Conservation (phyloP, 768 basidiomycete genomes). For the Hypholoma fasciculare region DNA sequence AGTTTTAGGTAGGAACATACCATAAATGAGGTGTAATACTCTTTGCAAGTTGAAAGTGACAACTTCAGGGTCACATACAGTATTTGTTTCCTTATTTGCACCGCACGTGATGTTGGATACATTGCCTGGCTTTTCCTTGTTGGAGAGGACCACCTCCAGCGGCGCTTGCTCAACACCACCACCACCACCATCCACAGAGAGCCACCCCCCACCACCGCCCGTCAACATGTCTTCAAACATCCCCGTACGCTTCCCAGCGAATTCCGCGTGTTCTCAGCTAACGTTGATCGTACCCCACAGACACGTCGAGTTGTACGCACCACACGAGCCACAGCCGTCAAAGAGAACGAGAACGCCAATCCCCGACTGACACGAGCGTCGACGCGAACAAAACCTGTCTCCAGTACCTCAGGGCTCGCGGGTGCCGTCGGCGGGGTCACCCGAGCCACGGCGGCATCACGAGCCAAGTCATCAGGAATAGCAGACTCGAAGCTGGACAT, state of each 20-base stretch:
- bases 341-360: slow-evolving; percentile 77
- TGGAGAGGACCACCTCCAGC: slow-evolving; percentile 16
- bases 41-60: no score
- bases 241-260: slow-evolving; percentile 34
- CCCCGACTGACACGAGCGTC: slow-evolving; percentile 60
- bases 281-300: slow-evolving; percentile 32
- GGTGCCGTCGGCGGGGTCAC: slow-evolving; percentile 38
- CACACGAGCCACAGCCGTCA: slow-evolving; percentile 45
- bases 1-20: no score
- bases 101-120: slow-evolving; percentile 47
- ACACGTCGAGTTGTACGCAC: slow-evolving; percentile 70
- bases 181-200: slow-evolving; percentile 16
- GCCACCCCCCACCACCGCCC: slow-evolving; percentile 23
- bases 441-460: slow-evolving; percentile 54
- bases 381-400: slow-evolving; percentile 61
- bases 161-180: slow-evolving; percentile 25
- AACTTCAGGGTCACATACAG: no score
- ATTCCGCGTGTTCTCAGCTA: slow-evolving; percentile 13
- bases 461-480: slow-evolving; percentile 46
- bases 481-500: slow-evolving; percentile 44
- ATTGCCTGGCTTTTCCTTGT: slow-evolving; percentile 22
- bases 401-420: slow-evolving; percentile 36
- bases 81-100: slow-evolving; percentile 30
- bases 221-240: slow-evolving; percentile 47
- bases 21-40: no score